Percentiles rank a stretch among this genome's conserved stretches.
These are phyloP conservation scores for Zhuliangozyma parablackwelliae DNA, from an alignment of 1,139 yeast genomes.

Conservation along the genomic window DNA sequence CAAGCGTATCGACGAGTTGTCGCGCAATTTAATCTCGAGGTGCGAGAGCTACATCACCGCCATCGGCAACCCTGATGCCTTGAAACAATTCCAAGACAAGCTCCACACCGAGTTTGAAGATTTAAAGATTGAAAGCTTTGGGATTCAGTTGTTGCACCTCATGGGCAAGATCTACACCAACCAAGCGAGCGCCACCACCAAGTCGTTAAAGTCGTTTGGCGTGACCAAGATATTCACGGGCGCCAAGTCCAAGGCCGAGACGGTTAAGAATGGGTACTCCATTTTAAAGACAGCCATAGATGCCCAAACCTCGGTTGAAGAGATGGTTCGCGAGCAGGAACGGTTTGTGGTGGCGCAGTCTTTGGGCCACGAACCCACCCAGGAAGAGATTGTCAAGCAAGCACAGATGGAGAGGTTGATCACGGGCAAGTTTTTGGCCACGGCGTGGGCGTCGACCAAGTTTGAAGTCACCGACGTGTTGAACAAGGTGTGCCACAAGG, in stretches of 20 bases:
- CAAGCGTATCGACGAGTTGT: slow-evolving; percentile 51
- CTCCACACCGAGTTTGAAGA: slow-evolving; percentile 59
- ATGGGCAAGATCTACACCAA: slow-evolving; percentile 63
- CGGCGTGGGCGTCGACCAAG: slow-evolving; percentile 77
- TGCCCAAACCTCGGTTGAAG: slow-evolving; percentile 38
- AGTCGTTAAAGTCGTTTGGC: slow-evolving; percentile 40
- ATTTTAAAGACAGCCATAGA: slow-evolving; percentile 41
- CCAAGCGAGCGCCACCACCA: slow-evolving; percentile 48
- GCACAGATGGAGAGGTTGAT: slow-evolving; percentile 62
- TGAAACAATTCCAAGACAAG: slow-evolving; percentile 33
- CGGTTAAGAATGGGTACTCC: slow-evolving; percentile 35
- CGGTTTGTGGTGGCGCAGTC: slow-evolving; percentile 32
- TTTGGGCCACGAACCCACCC: slow-evolving; percentile 27
- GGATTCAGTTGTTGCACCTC: slow-evolving; percentile 43
- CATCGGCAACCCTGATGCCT: slow-evolving; percentile 25
- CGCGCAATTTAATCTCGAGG: slow-evolving; percentile 41
- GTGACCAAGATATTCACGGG: slow-evolving; percentile 51
- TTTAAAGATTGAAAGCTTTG: slow-evolving; percentile 45
- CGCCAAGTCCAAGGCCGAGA: slow-evolving; percentile 36
- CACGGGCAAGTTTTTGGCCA: slow-evolving; percentile 70
- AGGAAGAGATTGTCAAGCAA: slow-evolving; percentile 46
- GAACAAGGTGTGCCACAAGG: slow-evolving; percentile 58
- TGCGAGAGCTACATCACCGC: slow-evolving; percentile 35
- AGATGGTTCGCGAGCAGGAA: slow-evolving; percentile 47
- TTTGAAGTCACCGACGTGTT: slow-evolving; percentile 68